phyloP scores from a whole-genome alignment of 257 asterid species.

The Paulownia fortunei region DNA sequence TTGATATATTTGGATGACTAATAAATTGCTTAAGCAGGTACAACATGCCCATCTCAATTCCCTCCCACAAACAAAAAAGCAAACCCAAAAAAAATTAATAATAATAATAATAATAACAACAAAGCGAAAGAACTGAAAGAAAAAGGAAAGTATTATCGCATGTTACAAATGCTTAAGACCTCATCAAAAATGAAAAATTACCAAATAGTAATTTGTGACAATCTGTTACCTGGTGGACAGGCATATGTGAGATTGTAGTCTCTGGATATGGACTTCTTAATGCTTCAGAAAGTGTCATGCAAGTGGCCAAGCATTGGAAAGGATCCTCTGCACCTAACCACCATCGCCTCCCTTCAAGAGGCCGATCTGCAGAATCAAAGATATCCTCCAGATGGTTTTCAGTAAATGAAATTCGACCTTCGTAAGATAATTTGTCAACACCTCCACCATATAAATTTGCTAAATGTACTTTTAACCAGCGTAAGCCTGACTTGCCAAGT shows the following conservation, averaged over 20 bases:
- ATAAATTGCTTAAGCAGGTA: constrained; percentile 19
- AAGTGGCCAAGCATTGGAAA: constrained; percentile 92
- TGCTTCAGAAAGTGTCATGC: constrained; percentile 84
- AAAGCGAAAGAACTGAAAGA: not conserved
- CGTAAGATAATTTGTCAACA: constrained; percentile 83
- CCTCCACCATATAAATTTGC: constrained; percentile 95
- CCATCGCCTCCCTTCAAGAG: constrained; percentile 96
- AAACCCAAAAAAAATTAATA: not conserved
- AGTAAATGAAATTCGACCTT: constrained; percentile 77
- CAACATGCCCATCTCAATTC: not conserved
- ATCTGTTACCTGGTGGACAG: constrained; percentile 87
- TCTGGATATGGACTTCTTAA: constrained; percentile 86
- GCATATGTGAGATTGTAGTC: constrained; percentile 71
- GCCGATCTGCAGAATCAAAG: constrained; percentile 95
- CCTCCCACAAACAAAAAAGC: not conserved
- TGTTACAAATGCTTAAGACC: not conserved
- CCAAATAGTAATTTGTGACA: constrained; percentile 2
- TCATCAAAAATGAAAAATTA: not conserved
- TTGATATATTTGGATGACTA: not conserved
- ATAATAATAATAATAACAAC: not conserved
- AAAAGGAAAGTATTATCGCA: not conserved
- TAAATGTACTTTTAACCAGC: constrained; percentile 85
- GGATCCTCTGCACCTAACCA: constrained; percentile 99
- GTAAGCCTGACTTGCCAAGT: constrained; percentile 88
- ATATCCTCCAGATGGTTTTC: constrained; percentile 85